Evolutionary conservation across 768 basidiomycete genomes (phyloP).

Genomic region (Hydnomerulius pinastri): DNA sequence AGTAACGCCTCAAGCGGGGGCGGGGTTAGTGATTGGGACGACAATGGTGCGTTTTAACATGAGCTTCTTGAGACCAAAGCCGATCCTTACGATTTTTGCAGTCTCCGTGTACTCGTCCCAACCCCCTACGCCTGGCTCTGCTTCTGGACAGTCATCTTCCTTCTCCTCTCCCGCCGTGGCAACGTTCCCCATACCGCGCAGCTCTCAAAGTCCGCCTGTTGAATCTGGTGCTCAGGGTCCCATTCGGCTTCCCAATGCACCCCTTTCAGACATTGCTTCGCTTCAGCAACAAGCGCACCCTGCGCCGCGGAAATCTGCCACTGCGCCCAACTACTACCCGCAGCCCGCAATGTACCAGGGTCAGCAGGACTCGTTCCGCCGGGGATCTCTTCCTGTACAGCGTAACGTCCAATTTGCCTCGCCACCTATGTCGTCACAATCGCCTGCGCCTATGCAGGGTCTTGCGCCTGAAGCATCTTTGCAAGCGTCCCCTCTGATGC

Average conservation of each 20-base stretch:
- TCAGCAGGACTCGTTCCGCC: conserved; percentile 31
- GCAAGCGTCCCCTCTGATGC: conserved; percentile 25
- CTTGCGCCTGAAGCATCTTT: conserved; percentile 26
- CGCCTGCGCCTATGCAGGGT: conserved; percentile 25
- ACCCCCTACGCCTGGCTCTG: conserved; percentile 40
- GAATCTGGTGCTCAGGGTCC: conserved; percentile 47
- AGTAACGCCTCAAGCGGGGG: conserved; percentile 53
- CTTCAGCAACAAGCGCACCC: conserved; percentile 36
- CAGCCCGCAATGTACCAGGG: conserved; percentile 29
- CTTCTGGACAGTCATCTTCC: conserved; percentile 61
- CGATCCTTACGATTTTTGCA: conserved; percentile 6
- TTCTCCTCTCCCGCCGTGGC: conserved; percentile 65
- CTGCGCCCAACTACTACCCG: conserved; percentile 35
- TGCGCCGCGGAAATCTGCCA: conserved; percentile 34
- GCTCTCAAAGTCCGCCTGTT: conserved; percentile 47
- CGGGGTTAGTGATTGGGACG: conserved; percentile 77
- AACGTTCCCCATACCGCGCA: conserved; percentile 63
- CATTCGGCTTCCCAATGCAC: conserved; percentile 75
- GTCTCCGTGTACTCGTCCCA: conserved; percentile 35
- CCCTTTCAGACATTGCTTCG: conserved; percentile 68
- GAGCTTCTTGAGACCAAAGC: neutral
- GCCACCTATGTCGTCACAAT: conserved; percentile 32
- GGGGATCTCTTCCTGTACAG: conserved; percentile 32
- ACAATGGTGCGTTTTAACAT: conserved; percentile 56
- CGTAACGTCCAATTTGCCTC: conserved; percentile 31